Conservation (phyloP, 2,329 filamentous ascomycete genomes). For the Zalaria sp. region DNA sequence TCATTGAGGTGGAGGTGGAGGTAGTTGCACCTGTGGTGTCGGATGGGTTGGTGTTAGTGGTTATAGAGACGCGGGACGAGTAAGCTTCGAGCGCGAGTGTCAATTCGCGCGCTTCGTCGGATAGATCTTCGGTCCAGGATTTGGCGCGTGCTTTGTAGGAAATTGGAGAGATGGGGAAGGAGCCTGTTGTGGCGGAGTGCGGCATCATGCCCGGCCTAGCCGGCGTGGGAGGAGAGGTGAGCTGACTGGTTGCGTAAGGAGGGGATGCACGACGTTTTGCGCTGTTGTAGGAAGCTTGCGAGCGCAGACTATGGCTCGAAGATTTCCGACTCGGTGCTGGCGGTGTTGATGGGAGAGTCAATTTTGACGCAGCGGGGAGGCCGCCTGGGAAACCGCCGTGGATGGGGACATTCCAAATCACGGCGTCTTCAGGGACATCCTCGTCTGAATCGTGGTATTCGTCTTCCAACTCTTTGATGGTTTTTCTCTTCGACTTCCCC, state of each 20-base stretch:
- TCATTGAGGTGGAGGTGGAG: constrained; percentile 3
- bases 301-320: constrained; percentile 12
- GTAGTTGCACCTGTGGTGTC: constrained; percentile 29
- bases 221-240: not conserved
- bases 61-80: constrained; percentile 30
- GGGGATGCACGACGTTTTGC: not conserved
- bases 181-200: constrained; percentile 15
- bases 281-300: constrained; percentile 1
- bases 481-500: constrained; percentile 37
- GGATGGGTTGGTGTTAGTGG: too few species aligned
- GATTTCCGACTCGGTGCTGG: constrained; percentile 19
- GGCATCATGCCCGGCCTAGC: constrained; percentile 11
- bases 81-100: constrained; percentile 73
- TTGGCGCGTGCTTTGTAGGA: constrained; percentile 33
- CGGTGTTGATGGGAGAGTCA: constrained; percentile 9
- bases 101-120: constrained; percentile 56
- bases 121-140: constrained; percentile 64
- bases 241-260: not conserved
- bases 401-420: constrained; percentile 71
- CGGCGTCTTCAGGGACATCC: constrained; percentile 60
- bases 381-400: constrained; percentile 39
- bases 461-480: constrained; percentile 54
- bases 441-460: constrained; percentile 71
- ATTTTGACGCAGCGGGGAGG: not conserved
- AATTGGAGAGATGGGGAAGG: constrained; percentile 11